Evolutionary conservation across 202 grass and related monocot species (phyloP).

Genomic region (Zizania palustris): DNA sequence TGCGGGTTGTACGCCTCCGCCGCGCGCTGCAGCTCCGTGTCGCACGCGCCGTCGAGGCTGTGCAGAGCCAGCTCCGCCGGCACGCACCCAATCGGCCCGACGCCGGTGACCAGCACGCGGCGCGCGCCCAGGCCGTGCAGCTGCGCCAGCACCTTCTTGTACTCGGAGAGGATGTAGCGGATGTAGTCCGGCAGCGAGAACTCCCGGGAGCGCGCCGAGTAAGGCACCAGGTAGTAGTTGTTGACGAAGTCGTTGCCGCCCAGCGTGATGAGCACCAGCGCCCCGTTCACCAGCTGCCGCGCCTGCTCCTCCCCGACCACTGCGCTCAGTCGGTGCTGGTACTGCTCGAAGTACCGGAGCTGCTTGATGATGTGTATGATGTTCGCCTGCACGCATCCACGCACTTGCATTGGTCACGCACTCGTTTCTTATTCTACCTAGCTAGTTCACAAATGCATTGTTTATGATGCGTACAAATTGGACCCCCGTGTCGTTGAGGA

Average conservation of each 20-base stretch:
- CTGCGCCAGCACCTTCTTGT: conserved; percentile 62
- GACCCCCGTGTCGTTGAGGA: conserved; percentile 92
- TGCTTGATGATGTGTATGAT: conserved; percentile 89
- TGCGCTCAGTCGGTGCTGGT: conserved; percentile 62
- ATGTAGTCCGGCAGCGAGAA: conserved; percentile 82
- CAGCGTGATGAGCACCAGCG: conserved; percentile 73
- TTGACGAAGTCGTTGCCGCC: conserved; percentile 99
- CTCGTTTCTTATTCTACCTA: too few relatives aligned
- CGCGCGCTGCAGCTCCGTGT: conserved; percentile 74
- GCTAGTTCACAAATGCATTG: too few relatives aligned
- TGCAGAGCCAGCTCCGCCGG: conserved; percentile 79
- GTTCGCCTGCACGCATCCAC: conserved; percentile 24
- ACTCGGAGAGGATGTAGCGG: conserved; percentile 71
- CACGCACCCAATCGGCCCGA: conserved; percentile 80
- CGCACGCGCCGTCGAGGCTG: conserved; percentile 66
- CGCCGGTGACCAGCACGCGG: conserved; percentile 75
- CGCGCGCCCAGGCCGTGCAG: conserved; percentile 57
- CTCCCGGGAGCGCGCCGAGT: conserved; percentile 65
- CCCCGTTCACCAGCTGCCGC: conserved; percentile 41
- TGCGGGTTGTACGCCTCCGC: conserved; percentile 77
- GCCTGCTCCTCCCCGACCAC: conserved; percentile 45
- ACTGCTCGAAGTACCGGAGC: conserved; percentile 74
- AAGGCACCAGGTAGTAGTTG: conserved; percentile 97
- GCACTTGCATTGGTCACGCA: too few relatives aligned
- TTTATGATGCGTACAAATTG: conserved; percentile 55